Conservation (phyloP, 2,329 filamentous ascomycete species). For the Neurospora crassa region DNA sequence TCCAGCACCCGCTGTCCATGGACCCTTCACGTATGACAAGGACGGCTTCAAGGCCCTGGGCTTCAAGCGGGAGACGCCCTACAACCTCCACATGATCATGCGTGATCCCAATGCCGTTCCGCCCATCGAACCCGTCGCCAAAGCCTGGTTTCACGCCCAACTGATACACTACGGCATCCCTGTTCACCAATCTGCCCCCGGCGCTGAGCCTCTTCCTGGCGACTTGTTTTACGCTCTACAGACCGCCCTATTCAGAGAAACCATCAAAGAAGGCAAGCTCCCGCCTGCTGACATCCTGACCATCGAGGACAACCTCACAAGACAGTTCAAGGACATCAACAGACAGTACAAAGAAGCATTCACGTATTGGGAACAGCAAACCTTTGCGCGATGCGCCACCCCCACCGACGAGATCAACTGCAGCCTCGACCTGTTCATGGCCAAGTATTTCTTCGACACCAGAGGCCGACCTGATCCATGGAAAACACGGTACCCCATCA, state of each 20-base stretch:
- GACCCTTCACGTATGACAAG: background rate
- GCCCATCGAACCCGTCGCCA: background rate
- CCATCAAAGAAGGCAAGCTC: background rate
- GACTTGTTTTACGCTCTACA: background rate
- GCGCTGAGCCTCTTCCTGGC: background rate
- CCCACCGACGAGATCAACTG: background rate
- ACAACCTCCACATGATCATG: background rate
- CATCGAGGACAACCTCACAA: background rate
- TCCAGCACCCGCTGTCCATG: background rate
- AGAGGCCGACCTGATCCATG: background rate
- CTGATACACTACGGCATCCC: background rate
- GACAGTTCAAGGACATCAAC: background rate
- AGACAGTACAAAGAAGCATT: background rate
- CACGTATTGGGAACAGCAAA: background rate
- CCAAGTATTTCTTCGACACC: background rate
- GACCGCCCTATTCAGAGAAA: background rate
- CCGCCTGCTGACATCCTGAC: background rate
- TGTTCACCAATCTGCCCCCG: background rate
- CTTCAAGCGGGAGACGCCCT: background rate
- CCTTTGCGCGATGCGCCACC: background rate
- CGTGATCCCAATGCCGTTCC: background rate
- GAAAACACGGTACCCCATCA: background rate
- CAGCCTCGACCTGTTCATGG: background rate
- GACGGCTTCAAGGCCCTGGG: background rate
- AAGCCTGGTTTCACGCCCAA: background rate